These are phyloP conservation scores for Dipteronia sinensis DNA, from an alignment of 345 rosid genomes.

Conservation along the genomic window DNA sequence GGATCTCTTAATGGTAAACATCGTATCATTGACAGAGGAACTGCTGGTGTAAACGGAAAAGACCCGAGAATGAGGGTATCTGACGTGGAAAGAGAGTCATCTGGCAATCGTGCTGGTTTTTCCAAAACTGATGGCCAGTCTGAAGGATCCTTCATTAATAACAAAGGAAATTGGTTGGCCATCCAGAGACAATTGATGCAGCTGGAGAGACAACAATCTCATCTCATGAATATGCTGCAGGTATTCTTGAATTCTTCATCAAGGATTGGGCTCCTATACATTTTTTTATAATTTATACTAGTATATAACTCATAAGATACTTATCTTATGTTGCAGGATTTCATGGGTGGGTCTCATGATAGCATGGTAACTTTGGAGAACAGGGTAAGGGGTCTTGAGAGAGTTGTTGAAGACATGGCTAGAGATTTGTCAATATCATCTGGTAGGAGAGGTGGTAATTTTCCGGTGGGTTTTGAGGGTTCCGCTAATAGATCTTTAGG, in stretches of 20 bases:
- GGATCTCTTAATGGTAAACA: constrained; percentile 21
- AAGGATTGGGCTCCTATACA: constrained; percentile 20
- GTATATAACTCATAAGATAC: constrained; percentile 29
- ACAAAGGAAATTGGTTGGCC: constrained; percentile 88
- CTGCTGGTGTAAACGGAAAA: constrained; percentile 48
- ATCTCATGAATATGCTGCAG: constrained; percentile 97
- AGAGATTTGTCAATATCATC: constrained; percentile 86
- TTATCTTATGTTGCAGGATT: constrained; percentile 58
- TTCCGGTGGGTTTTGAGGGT: constrained; percentile 65
- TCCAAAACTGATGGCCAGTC: constrained; percentile 67
- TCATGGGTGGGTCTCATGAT: constrained; percentile 97
- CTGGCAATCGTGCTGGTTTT: constrained; percentile 52
- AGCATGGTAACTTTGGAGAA: constrained; percentile 91
- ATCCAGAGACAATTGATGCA: constrained; percentile 93
- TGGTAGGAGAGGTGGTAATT: constrained; percentile 67
- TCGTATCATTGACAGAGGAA: constrained; percentile 29
- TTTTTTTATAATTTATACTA: constrained; percentile 27
- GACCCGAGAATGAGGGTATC: constrained; percentile 57
- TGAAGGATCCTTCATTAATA: constrained; percentile 76
- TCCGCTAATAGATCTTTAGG: constrained; percentile 53
- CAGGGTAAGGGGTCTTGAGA: constrained; percentile 96
- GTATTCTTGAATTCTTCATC: constrained; percentile 38
- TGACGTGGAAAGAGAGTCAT: constrained; percentile 57
- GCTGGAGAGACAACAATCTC: constrained; percentile 91
- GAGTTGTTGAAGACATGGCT: constrained; percentile 94